Evolutionary conservation across 345 rosid species (phyloP), one percentile per base, ranked within the genome.

Genomic region (Eucalyptus regnans): DNA sequence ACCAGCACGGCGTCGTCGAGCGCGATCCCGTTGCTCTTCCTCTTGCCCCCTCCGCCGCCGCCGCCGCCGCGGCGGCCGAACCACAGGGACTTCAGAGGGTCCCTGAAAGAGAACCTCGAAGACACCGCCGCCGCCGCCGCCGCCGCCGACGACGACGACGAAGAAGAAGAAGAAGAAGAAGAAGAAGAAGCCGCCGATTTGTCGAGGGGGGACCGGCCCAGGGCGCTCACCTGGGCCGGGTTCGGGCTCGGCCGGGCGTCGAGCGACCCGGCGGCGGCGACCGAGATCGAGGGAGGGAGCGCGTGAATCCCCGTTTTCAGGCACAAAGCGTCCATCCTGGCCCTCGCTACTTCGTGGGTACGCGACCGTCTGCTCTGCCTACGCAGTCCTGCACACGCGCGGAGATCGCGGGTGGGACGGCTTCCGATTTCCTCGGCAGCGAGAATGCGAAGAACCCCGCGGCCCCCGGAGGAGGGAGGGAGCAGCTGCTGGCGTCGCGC

Each of bases 81-180:
- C 94, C 96, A 91, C 86, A 94, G 90, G 87, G 95, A 94, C 90
- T 90, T 93, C 68, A 95, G 88, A 48, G 95, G 96, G 90, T 91
- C 88, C 87, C 90, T 91, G 64, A 96, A 95, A 3, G 97, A 93
- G 90, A 95, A 92, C 90, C 92, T 89, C 11, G 90, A 88, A 50
- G 90, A 33, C 10, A 23, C 20, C 20, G 80, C 22, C 25, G 83
- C 25, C 60, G 60, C 60, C 60, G 60, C 62, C 62, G 60, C 62
- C 62, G 60, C 1, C 60, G 60, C 0, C 27, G 60, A 4, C 22
- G 80, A 17, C 10, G 80, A 71, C 4, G 83, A 37, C 14, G 83
- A 33, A 0, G 80, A 68, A 1, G 80, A 68, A 9, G 80, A 17
- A 18, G 81, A 62, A 18, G 81, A 62, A n/a, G 68, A 12, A 29